These are phyloP conservation scores for Cornus florida DNA, from an alignment of 148 eudicot species.

Conservation along the genomic window DNA sequence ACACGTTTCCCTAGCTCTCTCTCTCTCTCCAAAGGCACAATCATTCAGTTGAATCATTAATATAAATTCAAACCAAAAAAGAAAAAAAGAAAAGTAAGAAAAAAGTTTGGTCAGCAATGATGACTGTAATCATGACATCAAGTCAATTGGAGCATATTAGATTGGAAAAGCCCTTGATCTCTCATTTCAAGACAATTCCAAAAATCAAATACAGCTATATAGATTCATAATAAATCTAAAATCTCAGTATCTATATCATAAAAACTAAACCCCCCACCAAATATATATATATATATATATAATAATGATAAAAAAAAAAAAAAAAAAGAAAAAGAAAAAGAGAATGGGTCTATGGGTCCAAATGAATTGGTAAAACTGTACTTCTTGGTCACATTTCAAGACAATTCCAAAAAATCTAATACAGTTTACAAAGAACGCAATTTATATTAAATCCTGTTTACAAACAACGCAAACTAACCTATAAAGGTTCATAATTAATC, in stretches of 20 bases:
- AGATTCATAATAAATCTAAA: neutral
- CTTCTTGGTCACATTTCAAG: slow-evolving; percentile 46
- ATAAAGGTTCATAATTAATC: neutral
- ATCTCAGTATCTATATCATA: slow-evolving; percentile 9
- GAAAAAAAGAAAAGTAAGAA: too few species aligned
- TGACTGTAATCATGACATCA: slow-evolving; percentile 24
- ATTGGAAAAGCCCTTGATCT: slow-evolving; percentile 4
- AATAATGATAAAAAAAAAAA: too few species aligned
- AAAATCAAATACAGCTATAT: slow-evolving; percentile 7
- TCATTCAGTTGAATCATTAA: slow-evolving; percentile 8
- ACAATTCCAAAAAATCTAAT: slow-evolving; percentile 16
- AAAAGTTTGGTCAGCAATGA: neutral
- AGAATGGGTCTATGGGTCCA: slow-evolving; percentile 34
- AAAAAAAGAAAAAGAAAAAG: too few species aligned
- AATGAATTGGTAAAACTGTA: slow-evolving; percentile 53
- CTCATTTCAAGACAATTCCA: slow-evolving; percentile 16
- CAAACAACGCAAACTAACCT: slow-evolving; percentile 1
- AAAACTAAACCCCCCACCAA: too few species aligned
- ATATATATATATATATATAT: too few species aligned
- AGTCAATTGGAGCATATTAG: neutral
- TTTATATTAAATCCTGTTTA: neutral
- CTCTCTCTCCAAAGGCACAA: neutral
- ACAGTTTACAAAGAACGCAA: slow-evolving; percentile 8
- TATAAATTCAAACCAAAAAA: neutral
- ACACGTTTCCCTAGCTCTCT: too few species aligned